phyloP scores from a whole-genome alignment of 441 rosid genomes.

The Breynia disticha region DNA sequence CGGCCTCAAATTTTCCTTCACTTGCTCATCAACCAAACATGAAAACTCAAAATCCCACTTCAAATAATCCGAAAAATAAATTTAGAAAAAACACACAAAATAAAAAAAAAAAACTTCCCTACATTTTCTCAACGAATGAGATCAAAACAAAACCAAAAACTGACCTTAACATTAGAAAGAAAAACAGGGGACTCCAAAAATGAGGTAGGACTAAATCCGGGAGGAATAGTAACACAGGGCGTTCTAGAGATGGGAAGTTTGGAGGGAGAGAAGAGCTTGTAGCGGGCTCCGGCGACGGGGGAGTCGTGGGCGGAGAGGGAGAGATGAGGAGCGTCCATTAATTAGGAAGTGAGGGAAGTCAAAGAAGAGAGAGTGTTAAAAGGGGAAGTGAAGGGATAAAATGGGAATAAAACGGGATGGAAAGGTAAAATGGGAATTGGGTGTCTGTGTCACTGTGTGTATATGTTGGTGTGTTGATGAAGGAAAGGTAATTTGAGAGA shows the following conservation, averaged over 20 bases:
- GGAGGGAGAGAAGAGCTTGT: conserved; percentile 91
- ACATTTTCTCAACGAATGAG: too few relatives aligned
- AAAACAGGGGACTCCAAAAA: conserved; percentile 91
- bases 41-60: too few relatives aligned
- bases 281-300: conserved; percentile 52
- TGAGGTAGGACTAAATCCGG: conserved; percentile 84
- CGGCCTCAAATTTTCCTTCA: too few relatives aligned
- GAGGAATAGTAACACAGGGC: conserved; percentile 64
- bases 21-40: too few relatives aligned
- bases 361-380: conserved; percentile 5
- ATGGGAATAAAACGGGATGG: conserved; percentile 13
- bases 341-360: conserved; percentile 1
- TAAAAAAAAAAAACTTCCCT: too few relatives aligned
- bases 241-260: conserved; percentile 92
- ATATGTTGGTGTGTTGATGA: conserved; percentile 20
- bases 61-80: too few relatives aligned
- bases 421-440: neutral
- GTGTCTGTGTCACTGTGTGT: neutral
- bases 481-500: conserved; percentile 6
- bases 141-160: conserved; percentile 6
- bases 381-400: conserved; percentile 9
- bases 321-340: conserved; percentile 18
- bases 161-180: conserved; percentile 80
- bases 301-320: conserved; percentile 14
- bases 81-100: too few relatives aligned